Evolutionary conservation across 805 yeast genomes (phyloP), one percentile per base, ranked within the genome.

Genomic region (Starmerella ratchasimensis): DNA sequence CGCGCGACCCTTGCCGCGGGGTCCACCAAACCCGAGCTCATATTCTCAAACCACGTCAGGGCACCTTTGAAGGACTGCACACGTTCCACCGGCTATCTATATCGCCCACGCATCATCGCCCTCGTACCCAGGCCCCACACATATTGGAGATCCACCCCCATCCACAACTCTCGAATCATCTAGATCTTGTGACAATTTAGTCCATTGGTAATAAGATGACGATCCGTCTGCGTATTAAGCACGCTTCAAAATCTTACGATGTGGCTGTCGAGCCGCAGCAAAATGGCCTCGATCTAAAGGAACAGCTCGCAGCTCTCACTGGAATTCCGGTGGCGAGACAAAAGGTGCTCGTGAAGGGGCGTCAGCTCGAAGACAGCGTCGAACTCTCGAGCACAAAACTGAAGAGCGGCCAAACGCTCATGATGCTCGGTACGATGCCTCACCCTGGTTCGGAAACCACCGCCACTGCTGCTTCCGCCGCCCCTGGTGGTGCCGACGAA

Each of bases 361-460:
- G 95, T 29, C 93, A 84, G 56, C 61, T 90, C 51, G 67, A 68
- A 38, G 88, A 83, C 58, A 86, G 79, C 43, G 62, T 61, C n/a
- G 62, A 65, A 27, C 58, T 81, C 37, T 53, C 62, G 9, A 48
- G 60, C 3, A 64, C 79, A 36, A 69, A 65, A 19, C 54, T 86
- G 44, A 80, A 78, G 51, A 65, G 71, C 17, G 72, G 71, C 24
- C 80, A 78, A 47, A 64, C 72, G 11, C 64, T 88, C 17, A 80
- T 90, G 94, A 81, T 90, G 40, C 65, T 90, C 39, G 99, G 99
- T 18, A 78, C 96, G 1, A 88, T 94, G 2, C 42, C 55, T 45
- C 55, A 61, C 7, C 63, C 64, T 11, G 39, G 24, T 28, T 32
- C 25, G 19, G 25, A 37, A 8, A 29, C 36, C 5, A 33, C 31